A percentile compares a stretch with the other conserved stretches of the same genome.
phyloP scores from a whole-genome alignment of 345 rosid genomes.

The Populus ilicifolia region DNA sequence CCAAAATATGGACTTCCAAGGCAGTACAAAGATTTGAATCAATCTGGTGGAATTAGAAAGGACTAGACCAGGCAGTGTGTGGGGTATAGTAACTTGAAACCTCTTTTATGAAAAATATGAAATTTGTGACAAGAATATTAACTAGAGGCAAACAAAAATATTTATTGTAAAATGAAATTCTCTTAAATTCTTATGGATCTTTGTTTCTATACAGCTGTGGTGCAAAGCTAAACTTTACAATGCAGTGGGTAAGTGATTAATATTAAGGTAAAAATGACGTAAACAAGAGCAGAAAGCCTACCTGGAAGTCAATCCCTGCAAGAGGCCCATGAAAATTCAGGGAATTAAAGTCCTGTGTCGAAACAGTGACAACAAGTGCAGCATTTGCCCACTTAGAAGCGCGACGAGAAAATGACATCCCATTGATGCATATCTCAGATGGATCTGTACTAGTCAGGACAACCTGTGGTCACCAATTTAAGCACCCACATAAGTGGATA shows the following conservation, averaged over 20 bases:
- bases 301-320: conserved; percentile 94
- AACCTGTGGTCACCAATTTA: conserved; percentile 47
- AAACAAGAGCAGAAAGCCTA: conserved; percentile 17
- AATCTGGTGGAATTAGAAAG: not conserved
- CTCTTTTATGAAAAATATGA: not conserved
- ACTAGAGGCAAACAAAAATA: not conserved
- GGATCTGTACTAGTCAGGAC: conserved; percentile 87
- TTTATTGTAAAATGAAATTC: not conserved
- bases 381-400: conserved; percentile 98
- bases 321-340: conserved; percentile 73
- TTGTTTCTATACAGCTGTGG: not conserved
- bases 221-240: not conserved
- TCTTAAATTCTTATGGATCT: not conserved
- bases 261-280: not conserved
- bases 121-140: not conserved
- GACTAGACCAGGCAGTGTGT: not conserved
- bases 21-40: not conserved
- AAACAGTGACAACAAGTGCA: conserved; percentile 77
- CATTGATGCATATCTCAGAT: conserved; percentile 84
- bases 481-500: not conserved
- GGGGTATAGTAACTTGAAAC: not conserved
- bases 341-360: conserved; percentile 60
- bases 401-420: conserved; percentile 96
- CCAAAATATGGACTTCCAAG: conserved; percentile 5
- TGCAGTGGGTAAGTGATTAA: not conserved